These are phyloP conservation scores for Croton laevigatus DNA, from an alignment of 441 rosid species.

Conservation along the genomic window DNA sequence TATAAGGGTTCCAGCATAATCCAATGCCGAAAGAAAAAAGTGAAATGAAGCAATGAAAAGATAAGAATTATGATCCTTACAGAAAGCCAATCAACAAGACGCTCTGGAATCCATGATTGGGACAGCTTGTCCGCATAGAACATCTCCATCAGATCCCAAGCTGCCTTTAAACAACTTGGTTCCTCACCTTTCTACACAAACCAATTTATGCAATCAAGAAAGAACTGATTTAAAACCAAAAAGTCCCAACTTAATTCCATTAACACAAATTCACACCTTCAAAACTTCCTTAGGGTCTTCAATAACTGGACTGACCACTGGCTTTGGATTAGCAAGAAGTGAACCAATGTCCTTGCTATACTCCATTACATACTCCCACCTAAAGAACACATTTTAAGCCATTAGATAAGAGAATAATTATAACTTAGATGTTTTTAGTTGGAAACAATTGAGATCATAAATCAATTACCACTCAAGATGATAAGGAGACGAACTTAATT, in stretches of 20 bases:
- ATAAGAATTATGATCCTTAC: constrained; percentile 40
- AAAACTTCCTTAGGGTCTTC: constrained; percentile 62
- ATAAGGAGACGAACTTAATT: constrained; percentile 51
- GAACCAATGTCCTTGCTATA: constrained; percentile 72
- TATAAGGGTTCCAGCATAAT: background rate
- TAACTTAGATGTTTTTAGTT: no score
- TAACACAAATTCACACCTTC: constrained; percentile 38
- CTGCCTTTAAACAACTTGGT: constrained; percentile 75
- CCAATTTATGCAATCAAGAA: background rate
- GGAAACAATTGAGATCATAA: background rate
- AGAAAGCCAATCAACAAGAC: constrained; percentile 86
- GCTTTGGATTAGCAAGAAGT: constrained; percentile 54
- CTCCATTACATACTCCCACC: constrained; percentile 94
- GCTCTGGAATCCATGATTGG: constrained; percentile 80
- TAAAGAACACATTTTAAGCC: constrained; percentile 15
- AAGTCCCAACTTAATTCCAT: background rate
- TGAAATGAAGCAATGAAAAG: background rate
- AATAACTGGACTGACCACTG: constrained; percentile 35
- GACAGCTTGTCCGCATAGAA: constrained; percentile 75
- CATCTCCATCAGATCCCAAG: constrained; percentile 94
- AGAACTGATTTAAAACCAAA: background rate
- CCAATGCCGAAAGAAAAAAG: background rate
- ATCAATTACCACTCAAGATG: constrained; percentile 60
- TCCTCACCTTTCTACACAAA: constrained; percentile 47
- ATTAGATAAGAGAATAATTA: background rate